Base-by-base conservation (phyloP, 2,329 filamentous ascomycete genomes). In the Xylariaceae sp. region DNA sequence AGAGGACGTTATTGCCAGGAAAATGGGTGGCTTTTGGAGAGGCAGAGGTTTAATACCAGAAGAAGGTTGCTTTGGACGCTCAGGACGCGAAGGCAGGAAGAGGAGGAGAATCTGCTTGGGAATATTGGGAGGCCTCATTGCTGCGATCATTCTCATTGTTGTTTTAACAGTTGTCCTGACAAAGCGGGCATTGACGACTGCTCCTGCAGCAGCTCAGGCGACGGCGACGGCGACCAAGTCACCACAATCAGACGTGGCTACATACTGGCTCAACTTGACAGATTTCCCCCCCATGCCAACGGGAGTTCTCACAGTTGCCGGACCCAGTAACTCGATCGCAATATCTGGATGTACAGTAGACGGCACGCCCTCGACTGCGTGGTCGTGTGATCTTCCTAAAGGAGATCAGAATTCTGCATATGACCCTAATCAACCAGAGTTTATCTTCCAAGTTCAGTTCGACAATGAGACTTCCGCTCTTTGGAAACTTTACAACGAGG, bases 251-350 rank as follows among this genome's bases (percentile, higher is more conserved):
- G n/a, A 55, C 57, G 40, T 41, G 7, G 66, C 67, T n/a, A 73
- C 71, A 1, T 71, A 73, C 41, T 96, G 88, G 85, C 74, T 95
- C 45, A 95, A 95, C 61, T 64, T 94, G 50, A 94, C 91, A 1
- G 82, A 83, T 40, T 95, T 88, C 55, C 91, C 91, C 16, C 85
- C 90, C 0, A 88, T 96, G 59, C 88, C 88, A 2, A 92, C 87
- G 0, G 92, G 91, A 0, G 76, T 92, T 16, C 76, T 88, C 49
- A 94, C 88, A 0, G 77, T 96, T 14, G 79, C 86, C 14, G 85
- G 85, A 5, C 81, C 89, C 0, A 79, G 87, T 55, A 82, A 85
- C 40, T 76, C 77, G 0, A 68, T 76, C 2, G 69, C 79, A n/a
- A 76, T 80, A 43, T 79, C 79, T 19, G 80, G 78, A 6, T 97